Percentiles rank a stretch among this genome's conserved stretches.
Conservation (phyloP, 2,329 filamentous ascomycete species). For the Ophiosphaerella narmari region DNA sequence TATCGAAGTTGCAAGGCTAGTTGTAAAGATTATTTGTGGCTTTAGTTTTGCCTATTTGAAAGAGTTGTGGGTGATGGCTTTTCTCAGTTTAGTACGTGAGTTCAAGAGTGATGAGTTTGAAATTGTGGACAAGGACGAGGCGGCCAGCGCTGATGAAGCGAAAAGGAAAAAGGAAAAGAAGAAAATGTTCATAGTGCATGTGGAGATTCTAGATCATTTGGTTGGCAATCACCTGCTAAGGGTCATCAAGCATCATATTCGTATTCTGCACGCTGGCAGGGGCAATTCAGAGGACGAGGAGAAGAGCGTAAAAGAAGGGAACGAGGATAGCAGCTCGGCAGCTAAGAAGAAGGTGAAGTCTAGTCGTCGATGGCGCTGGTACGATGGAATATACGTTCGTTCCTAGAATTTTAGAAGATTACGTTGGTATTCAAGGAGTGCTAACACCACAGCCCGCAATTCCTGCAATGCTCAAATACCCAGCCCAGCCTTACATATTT, state of each 20-base stretch:
- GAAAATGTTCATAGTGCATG: constrained; percentile 23
- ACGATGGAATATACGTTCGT: no score
- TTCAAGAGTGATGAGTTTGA: constrained; percentile 33
- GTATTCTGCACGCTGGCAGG: constrained; percentile 44
- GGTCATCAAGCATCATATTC: constrained; percentile 43
- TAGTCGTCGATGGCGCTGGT: no score
- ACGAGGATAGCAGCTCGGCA: no score
- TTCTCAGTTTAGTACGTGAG: constrained; percentile 41
- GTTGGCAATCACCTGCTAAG: constrained; percentile 32
- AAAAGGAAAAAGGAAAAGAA: constrained; percentile 18
- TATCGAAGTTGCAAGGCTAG: constrained; percentile 35
- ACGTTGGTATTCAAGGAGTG: no score
- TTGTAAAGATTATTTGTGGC: constrained; percentile 44
- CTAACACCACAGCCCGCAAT: no score
- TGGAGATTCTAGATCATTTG: constrained; percentile 30
- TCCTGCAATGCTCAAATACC: no score
- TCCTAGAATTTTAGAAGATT: no score
- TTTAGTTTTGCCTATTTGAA: constrained; percentile 52
- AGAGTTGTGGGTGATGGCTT: constrained; percentile 46
- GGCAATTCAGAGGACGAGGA: constrained; percentile 32
- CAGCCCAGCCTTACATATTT: no score
- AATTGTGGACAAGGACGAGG: constrained; percentile 29
- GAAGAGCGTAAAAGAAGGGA: no score
- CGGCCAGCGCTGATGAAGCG: constrained; percentile 2
- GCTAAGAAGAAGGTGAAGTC: no score